A percentile compares a stretch with the other conserved stretches of the same genome.
These are phyloP conservation scores for Silene noctiflora DNA, from an alignment of 179 eudicot genomes.

Conservation along the genomic window DNA sequence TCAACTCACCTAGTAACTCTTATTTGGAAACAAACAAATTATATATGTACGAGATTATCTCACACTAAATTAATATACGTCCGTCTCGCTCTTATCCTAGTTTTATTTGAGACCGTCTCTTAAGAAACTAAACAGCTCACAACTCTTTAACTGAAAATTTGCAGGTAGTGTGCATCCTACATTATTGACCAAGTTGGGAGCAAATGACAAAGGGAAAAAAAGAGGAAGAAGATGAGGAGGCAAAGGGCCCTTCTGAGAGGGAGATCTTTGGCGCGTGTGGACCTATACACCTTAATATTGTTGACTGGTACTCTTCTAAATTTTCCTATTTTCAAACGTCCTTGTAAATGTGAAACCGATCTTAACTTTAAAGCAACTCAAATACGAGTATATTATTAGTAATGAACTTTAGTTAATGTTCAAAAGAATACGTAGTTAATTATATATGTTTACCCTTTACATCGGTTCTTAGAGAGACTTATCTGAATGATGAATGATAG, in stretches of 20 bases:
- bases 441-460: too few relatives aligned
- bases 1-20: neutral
- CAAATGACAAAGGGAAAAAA: conserved; percentile 14
- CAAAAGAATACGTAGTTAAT: too few relatives aligned
- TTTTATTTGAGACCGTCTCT: neutral
- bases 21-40: neutral
- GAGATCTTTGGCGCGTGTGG: conserved; percentile 54
- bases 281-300: conserved; percentile 46
- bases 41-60: neutral
- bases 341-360: too few relatives aligned
- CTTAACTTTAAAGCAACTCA: too few relatives aligned
- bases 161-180: too few relatives aligned
- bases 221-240: conserved; percentile 19
- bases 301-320: conserved; percentile 51
- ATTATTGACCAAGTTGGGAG: neutral
- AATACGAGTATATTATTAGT: too few relatives aligned
- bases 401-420: too few relatives aligned
- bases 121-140: too few relatives aligned
- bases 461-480: too few relatives aligned
- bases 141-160: too few relatives aligned
- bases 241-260: conserved; percentile 40
- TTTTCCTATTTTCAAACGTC: too few relatives aligned
- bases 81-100: neutral
- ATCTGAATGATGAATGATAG: too few relatives aligned
- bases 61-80: neutral